A percentile compares a stretch with the other conserved stretches of the same genome.
phyloP scores from a whole-genome alignment of 768 basidiomycete species.

The Lyophyllum decastes region DNA sequence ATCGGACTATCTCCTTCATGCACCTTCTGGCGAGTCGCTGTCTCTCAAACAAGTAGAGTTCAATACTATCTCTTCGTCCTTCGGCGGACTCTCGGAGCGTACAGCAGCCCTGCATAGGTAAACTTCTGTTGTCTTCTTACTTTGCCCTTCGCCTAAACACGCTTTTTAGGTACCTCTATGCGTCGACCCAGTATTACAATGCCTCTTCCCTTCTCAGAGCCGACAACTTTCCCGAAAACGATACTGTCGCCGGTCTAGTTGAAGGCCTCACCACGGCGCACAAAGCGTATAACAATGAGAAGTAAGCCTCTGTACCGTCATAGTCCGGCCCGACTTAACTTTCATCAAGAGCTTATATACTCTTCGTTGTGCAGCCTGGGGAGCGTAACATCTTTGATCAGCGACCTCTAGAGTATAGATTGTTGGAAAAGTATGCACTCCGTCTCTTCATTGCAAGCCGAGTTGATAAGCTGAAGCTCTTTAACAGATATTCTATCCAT shows the following conservation, averaged over 20 bases:
- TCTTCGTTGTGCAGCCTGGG: slow-evolving; percentile 87
- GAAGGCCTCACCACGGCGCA: slow-evolving; percentile 82
- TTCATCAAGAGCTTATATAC: slow-evolving; percentile 46
- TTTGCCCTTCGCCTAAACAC: neutral
- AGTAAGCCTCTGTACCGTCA: slow-evolving; percentile 35
- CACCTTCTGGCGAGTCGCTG: slow-evolving; percentile 34
- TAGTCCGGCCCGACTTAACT: neutral
- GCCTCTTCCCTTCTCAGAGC: slow-evolving; percentile 51
- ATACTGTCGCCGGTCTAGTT: slow-evolving; percentile 68
- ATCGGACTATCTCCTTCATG: slow-evolving; percentile 91
- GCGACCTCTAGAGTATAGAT: slow-evolving; percentile 81
- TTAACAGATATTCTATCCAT: slow-evolving; percentile 69
- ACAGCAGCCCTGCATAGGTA: slow-evolving; percentile 78
- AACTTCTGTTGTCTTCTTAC: slow-evolving; percentile 5
- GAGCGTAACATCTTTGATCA: slow-evolving; percentile 98
- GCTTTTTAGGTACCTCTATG: slow-evolving; percentile 59
- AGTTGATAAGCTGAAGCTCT: neutral
- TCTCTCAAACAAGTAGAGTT: slow-evolving; percentile 94
- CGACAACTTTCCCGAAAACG: slow-evolving; percentile 71
- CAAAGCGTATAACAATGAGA: slow-evolving; percentile 59
- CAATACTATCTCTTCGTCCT: slow-evolving; percentile 94
- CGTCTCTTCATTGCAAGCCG: neutral
- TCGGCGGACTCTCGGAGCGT: slow-evolving; percentile 76
- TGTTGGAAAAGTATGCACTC: slow-evolving; percentile 67
- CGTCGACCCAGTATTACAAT: slow-evolving; percentile 68